Evolutionary conservation across 1,139 yeast genomes (phyloP), one percentile per base, ranked within the genome.

Genomic region (Yamadazyma sp.): DNA sequence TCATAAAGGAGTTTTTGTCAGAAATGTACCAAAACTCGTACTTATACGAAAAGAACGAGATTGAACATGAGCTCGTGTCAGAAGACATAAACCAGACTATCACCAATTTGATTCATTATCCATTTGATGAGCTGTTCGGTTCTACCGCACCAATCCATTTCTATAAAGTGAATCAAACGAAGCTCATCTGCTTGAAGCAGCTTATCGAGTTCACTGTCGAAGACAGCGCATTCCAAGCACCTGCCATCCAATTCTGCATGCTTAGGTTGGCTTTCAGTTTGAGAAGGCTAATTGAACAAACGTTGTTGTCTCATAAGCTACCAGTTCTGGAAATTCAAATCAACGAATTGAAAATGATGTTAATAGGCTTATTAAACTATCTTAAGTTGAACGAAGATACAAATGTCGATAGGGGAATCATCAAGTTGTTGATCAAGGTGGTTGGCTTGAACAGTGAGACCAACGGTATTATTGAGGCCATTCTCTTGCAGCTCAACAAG

Each of bases 1-100:
- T 54, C 15, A 35, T 81, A 22, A 64, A 66, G 16, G 64, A 62
- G 10, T 71, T 80, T 34, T 57, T 83, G 3, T 55, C 67, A n/a
- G 49, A 50, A 18, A 35, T 64, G 9, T 62, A 62, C 44, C 38
- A 43, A 3, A 64, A 65, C 40, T 71, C 76, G 4, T 70, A 58
- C 42, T 51, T 70, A 17, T 72, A 68, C 47, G 59, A 59, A 34
- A 47, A 51, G 31, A 66, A 62, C 41, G 64, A 60, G 5, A 45
- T 58, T 5, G 74, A 69, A 46, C 26, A 30, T 6, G 51, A 50
- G 28, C 34, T 54, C 17, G 34, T 54, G 16, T 42, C 43, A 7
- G 18, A 42, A 5, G 31, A 38, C 5, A 44, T 51, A 4, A 43
- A 39, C 4, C 24, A 36, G 8, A 38, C 44, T 3, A 51, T 58